Base-by-base conservation (phyloP, 225 moss, liverwort and hornwort species). In the Polytrichum commune region DNA sequence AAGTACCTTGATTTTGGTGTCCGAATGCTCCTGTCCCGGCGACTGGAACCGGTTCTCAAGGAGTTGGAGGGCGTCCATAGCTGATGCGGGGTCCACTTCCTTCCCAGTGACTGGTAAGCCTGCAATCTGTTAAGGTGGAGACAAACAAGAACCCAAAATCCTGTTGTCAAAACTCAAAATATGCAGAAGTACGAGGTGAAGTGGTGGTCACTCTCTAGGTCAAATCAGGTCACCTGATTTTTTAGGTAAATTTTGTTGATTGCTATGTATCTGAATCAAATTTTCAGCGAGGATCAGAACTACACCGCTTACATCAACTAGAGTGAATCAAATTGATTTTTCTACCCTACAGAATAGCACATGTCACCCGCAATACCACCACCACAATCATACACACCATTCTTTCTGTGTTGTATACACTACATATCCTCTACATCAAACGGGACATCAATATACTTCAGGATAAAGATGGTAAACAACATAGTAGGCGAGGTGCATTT, bases 11-110 rank as follows among this genome's bases (percentile, higher is more conserved):
- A 76, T 33, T 77, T 86, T 91, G 60, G 75, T 78, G 66, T 92
- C 92, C 23, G 84, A 74, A 25, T 87, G 84, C 76, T 93, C 95
- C 57, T 73, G 78, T 73, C 91, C 92, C 71, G 86, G 78, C 7
- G 82, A 62, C 55, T 83, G 83, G 19, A 85, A 81, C 19, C 91
- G 92, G 27, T 83, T 89, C 75, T 91, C 85, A 63, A 98, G 76
- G 66, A 85, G 75, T 56, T 76, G 69, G 54, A 98, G 90, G 29
- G 92, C 91, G 25, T 76, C 76, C 85, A 98, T 82, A 3, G 97
- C 97, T 64, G 78, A 72, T 33, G 86, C 60, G 13, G 81, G 66
- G 71, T 91, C 87, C 57, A 88, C 76, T 33, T 90, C 77, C 32
- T 64, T 76, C 19, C 82, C 87, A 23, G 84, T 60, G 60, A 65